Percentiles rank a stretch among this genome's conserved stretches.
These are phyloP conservation scores for Aspergillus texensis DNA, from an alignment of 2,329 filamentous ascomycete genomes.

Conservation along the genomic window DNA sequence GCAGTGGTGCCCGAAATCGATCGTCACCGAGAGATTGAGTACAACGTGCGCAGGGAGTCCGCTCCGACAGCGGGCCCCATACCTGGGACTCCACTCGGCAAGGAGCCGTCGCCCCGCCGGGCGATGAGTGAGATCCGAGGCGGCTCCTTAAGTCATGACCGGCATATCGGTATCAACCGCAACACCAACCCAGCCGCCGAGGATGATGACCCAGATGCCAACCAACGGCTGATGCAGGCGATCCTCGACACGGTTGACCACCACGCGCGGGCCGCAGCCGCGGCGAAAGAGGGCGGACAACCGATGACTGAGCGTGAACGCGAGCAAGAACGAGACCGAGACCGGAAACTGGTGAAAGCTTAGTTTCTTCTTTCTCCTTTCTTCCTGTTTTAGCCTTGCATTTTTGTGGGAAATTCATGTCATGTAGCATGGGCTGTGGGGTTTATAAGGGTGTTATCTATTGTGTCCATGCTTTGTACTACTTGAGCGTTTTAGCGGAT, in stretches of 20 bases:
- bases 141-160: slow-evolving; percentile 22
- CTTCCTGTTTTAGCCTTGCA: slow-evolving; percentile 8
- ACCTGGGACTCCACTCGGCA: slow-evolving; percentile 24
- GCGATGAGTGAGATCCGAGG: slow-evolving; percentile 42
- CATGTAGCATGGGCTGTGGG: slow-evolving; percentile 5
- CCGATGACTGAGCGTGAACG: slow-evolving; percentile 10
- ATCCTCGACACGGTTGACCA: slow-evolving; percentile 47
- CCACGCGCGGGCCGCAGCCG: slow-evolving; percentile 38
- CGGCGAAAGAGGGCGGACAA: slow-evolving; percentile 31
- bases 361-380: slow-evolving; percentile 12
- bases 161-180: slow-evolving; percentile 23
- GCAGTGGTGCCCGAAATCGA: neutral
- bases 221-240: slow-evolving; percentile 45
- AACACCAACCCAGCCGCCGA: slow-evolving; percentile 23
- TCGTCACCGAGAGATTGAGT: slow-evolving; percentile 10
- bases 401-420: neutral
- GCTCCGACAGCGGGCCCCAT: slow-evolving; percentile 25
- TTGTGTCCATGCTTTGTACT: slow-evolving; percentile 10
- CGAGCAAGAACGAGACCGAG: slow-evolving; percentile 29
- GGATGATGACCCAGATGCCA: slow-evolving; percentile 43
- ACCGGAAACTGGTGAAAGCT: slow-evolving; percentile 33
- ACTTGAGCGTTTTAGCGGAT: slow-evolving; percentile 29
- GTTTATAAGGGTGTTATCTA: slow-evolving; percentile 10
- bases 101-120: slow-evolving; percentile 37
- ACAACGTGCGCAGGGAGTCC: slow-evolving; percentile 23